Percentiles rank a stretch among this genome's conserved stretches.
Evolutionary conservation across 805 yeast genomes (phyloP).

Genomic region (Wickerhamiella bombiphila): DNA sequence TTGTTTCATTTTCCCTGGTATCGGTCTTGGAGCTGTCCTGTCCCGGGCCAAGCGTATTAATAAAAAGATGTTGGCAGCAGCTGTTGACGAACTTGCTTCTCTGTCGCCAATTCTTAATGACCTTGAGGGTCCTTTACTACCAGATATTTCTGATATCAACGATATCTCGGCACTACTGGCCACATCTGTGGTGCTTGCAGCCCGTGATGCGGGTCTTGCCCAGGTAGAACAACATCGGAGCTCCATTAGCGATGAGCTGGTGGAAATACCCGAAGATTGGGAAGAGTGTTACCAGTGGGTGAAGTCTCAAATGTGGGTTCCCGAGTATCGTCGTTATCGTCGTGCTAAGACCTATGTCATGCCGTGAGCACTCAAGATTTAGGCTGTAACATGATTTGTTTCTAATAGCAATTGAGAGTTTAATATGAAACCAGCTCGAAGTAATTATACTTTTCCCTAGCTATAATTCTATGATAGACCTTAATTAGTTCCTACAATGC

Average conservation of each 20-base stretch:
- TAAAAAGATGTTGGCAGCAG: conserved; percentile 86
- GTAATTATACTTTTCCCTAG: no score
- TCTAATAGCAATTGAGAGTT: no score
- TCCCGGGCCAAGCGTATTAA: conserved; percentile 73
- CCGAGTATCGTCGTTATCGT: conserved; percentile 51
- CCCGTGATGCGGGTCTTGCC: conserved; percentile 73
- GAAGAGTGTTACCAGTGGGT: conserved; percentile 62
- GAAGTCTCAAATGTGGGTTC: conserved; percentile 86
- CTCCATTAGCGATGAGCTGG: conserved; percentile 48
- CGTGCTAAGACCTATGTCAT: conserved; percentile 4
- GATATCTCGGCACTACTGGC: conserved; percentile 88
- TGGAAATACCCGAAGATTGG: conserved; percentile 64
- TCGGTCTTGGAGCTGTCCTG: conserved; percentile 85
- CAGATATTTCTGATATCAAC: conserved; percentile 71
- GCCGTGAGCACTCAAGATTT: no score
- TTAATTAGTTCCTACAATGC: no score
- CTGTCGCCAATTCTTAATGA: conserved; percentile 66
- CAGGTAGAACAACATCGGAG: conserved; percentile 55
- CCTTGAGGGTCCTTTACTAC: conserved; percentile 58
- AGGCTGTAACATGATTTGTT: no score
- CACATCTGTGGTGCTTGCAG: conserved; percentile 77
- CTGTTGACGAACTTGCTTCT: conserved; percentile 75
- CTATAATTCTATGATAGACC: no score
- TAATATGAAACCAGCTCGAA: no score
- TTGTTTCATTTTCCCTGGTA: conserved; percentile 94